These are phyloP conservation scores for Truncatella angustata DNA, from an alignment of 2,329 filamentous ascomycete species.

Conservation along the genomic window DNA sequence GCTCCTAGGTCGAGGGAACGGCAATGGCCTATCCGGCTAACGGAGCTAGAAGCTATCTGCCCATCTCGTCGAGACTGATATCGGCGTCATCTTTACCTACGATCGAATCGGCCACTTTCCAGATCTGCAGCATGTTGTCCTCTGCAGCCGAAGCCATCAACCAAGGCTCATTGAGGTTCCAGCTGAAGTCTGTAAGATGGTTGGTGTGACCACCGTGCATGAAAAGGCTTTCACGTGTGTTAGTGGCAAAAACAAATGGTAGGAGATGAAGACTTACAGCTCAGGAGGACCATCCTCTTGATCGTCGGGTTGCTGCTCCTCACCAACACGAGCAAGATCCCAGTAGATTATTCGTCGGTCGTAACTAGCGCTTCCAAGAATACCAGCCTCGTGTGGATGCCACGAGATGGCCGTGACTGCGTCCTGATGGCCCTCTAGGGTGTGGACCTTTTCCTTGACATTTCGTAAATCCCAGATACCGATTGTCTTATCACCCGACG, in stretches of 20 bases:
- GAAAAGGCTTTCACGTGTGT: constrained; percentile 64
- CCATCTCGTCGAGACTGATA: constrained; percentile 74
- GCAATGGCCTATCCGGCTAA: too few species aligned
- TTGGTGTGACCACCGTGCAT: constrained; percentile 99
- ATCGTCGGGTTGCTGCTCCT: constrained; percentile 93
- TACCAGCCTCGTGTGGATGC: constrained; percentile 87
- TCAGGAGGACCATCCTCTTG: constrained; percentile 93
- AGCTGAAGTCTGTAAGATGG: constrained; percentile 93
- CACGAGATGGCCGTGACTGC: constrained; percentile 89
- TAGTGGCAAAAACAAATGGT: constrained; percentile 3
- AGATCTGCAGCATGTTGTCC: constrained; percentile 95
- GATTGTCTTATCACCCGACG: constrained; percentile 92
- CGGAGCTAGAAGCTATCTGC: too few species aligned
- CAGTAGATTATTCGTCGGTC: constrained; percentile 94
- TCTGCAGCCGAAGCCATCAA: constrained; percentile 93
- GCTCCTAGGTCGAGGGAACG: too few species aligned
- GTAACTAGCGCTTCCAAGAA: constrained; percentile 88
- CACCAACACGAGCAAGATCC: constrained; percentile 88
- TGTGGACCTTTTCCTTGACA: constrained; percentile 85
- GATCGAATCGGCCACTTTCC: constrained; percentile 82
- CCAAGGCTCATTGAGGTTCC: constrained; percentile 97
- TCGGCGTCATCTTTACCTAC: constrained; percentile 75
- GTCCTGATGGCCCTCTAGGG: constrained; percentile 82
- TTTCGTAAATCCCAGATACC: constrained; percentile 95
- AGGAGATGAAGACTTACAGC: constrained; percentile 59